phyloP scores from a whole-genome alignment of 2,329 filamentous ascomycete species.

The Mycogone perniciosa region DNA sequence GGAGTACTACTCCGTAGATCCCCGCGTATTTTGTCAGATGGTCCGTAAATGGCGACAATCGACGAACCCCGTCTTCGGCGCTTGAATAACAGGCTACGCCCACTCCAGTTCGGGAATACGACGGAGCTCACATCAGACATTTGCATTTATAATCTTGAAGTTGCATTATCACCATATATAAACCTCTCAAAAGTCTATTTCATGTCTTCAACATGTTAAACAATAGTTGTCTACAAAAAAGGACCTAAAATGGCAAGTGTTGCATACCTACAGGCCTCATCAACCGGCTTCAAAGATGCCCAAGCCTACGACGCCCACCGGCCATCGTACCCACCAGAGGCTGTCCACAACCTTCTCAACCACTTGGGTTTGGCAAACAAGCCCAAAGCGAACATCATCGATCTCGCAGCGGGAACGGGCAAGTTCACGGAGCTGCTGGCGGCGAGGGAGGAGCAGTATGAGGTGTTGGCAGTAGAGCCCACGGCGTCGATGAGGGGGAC shows the following conservation, averaged over 20 bases:
- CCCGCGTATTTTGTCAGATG: too few species aligned
- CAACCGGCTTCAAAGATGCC: slow-evolving; percentile 59
- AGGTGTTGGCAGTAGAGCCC: slow-evolving; percentile 58
- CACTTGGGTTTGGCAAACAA: slow-evolving; percentile 45
- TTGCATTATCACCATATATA: neutral
- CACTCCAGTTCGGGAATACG: neutral
- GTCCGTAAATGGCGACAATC: neutral
- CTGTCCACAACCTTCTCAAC: slow-evolving; percentile 52
- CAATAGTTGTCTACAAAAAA: neutral
- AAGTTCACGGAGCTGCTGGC: slow-evolving; percentile 63
- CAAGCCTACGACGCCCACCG: slow-evolving; percentile 60
- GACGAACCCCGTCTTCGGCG: neutral
- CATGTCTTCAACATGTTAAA: neutral
- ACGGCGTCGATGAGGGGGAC: slow-evolving; percentile 58
- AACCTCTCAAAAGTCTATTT: neutral
- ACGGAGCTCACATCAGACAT: neutral
- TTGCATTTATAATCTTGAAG: neutral
- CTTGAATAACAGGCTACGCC: neutral
- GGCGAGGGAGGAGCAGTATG: slow-evolving; percentile 50
- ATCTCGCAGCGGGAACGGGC: slow-evolving; percentile 63
- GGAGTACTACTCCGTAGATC: too few species aligned
- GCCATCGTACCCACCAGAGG: slow-evolving; percentile 56
- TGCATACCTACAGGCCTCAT: slow-evolving; percentile 45
- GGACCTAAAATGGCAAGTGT: slow-evolving; percentile 19
- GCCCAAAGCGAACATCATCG: slow-evolving; percentile 46